phyloP scores from a whole-genome alignment of 208 protist genomes.

The Histomonas meleagridis region DNA sequence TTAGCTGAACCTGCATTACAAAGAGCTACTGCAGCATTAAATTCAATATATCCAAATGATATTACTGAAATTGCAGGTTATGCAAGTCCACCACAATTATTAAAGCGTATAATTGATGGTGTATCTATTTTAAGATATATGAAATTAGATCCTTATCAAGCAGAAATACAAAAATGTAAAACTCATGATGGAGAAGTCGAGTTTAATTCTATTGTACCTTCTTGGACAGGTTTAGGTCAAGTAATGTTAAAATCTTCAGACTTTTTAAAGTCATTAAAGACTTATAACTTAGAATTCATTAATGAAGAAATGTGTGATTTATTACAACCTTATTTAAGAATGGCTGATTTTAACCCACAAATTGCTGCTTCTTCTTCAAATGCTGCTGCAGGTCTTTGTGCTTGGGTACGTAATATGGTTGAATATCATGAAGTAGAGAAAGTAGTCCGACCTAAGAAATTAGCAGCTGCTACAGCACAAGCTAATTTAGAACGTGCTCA shows the following conservation, averaged over 20 bases:
- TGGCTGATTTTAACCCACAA: constrained; percentile 78
- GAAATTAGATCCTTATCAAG: neutral
- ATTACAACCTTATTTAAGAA: constrained; percentile 80
- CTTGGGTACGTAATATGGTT: constrained; percentile 82
- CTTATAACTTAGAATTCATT: constrained; percentile 68
- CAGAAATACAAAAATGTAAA: neutral
- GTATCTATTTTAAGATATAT: constrained; percentile 69
- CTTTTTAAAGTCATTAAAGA: neutral
- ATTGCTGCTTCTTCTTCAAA: constrained; percentile 62
- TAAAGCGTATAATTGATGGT: constrained; percentile 88
- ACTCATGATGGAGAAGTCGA: neutral
- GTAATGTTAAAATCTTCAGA: neutral
- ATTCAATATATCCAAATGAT: constrained; percentile 49
- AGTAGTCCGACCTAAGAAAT: constrained; percentile 79
- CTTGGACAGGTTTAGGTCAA: neutral
- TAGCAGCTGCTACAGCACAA: constrained; percentile 74
- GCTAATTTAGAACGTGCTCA: constrained; percentile 63
- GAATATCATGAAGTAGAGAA: constrained; percentile 87
- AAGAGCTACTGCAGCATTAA: constrained; percentile 41
- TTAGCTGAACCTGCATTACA: constrained; percentile 39
- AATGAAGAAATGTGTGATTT: constrained; percentile 94
- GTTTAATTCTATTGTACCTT: neutral
- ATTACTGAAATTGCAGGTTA: constrained; percentile 69
- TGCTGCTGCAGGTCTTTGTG: constrained; percentile 68
- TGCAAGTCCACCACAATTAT: constrained; percentile 75